Evolutionary conservation across 371 early-diverging fungal genomes (phyloP), one percentile per base, ranked within the genome.

Genomic region (Apophysomyces elegans): DNA sequence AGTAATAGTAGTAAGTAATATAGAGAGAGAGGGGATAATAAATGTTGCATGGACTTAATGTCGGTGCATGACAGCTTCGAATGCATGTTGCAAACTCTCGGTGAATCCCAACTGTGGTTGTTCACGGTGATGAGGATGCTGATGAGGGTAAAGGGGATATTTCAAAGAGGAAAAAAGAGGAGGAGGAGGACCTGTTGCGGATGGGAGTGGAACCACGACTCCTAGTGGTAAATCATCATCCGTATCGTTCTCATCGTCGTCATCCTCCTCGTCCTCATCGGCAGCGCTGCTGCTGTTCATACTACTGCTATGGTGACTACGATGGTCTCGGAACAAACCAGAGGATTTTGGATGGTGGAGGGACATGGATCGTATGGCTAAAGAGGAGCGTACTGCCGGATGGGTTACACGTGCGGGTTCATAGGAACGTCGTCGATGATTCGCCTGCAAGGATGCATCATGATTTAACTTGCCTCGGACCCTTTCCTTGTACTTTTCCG

Each of bases 401-500:
- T 26, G 16, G 13, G 54, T 50, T 18, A 50, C 21, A 5, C 21
- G 4, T 21, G 21, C 21, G 21, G 54, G 54, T 21, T 21, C 54
- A 21, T 50, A 21, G 9, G 54, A 50, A 9, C 54, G 54, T 9
- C 54, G 54, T 6, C 54, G 16, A 11, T 50, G 54, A 26, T 26
- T 26, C 32, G 32, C 32, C 32, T 26, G 32, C 32, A 26, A 4
- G n/a, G 54, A n/a, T 16, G 21, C 21, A 26, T 26, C 32, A 26
- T 26, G 9, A 21, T 50, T 5, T 9, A 50, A 21, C 11, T 50
- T 21, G 16, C 54, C 54, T 8, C 54, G 54, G 8, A 50, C 54
- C 11, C 54, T 50, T 50, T 50, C 54, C 21, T 50, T 50, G 54
- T 50, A 50, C 32, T 50, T 50, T 50, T 50, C 54, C 21, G 54